A percentile compares a stretch with the other conserved stretches of the same genome.
These are phyloP conservation scores for Ampelocalamus luodianensis DNA, from an alignment of 176 grass and related monocot species.

Conservation along the genomic window DNA sequence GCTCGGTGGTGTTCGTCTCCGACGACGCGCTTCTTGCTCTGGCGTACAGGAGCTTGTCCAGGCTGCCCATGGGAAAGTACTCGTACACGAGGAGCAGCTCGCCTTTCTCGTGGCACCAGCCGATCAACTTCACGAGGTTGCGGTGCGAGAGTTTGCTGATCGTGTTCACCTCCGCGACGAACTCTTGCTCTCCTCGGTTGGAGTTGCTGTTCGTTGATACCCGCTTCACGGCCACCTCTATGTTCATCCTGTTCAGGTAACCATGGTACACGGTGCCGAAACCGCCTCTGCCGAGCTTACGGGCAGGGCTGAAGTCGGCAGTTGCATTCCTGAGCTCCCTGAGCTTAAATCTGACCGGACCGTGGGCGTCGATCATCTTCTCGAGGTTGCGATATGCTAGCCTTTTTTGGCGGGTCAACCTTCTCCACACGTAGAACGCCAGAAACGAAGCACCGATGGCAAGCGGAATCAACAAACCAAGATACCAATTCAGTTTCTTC, in stretches of 20 bases:
- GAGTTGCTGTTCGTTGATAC: conserved; percentile 24
- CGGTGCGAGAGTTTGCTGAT: conserved; percentile 74
- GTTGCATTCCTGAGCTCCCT: conserved; percentile 51
- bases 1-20: conserved; percentile 14
- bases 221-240: conserved; percentile 59
- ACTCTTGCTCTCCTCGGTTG: conserved; percentile 51
- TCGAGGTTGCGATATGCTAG: conserved; percentile 54
- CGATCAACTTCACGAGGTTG: conserved; percentile 63
- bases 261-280: conserved; percentile 62
- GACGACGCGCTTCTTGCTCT: neutral
- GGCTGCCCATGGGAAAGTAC: conserved; percentile 61
- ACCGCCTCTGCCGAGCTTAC: conserved; percentile 54
- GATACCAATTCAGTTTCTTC: neutral
- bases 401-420: conserved; percentile 9
- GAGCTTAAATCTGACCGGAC: conserved; percentile 46
- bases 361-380: conserved; percentile 53
- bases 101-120: conserved; percentile 55
- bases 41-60: conserved; percentile 47
- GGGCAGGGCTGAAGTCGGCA: conserved; percentile 24
- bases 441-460: neutral
- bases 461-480: neutral
- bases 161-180: conserved; percentile 65
- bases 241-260: conserved; percentile 19
- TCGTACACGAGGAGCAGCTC: conserved; percentile 66
- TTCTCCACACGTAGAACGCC: conserved; percentile 27